Conservation (phyloP, 202 grass and related monocot species). For the Musa balbisiana region DNA sequence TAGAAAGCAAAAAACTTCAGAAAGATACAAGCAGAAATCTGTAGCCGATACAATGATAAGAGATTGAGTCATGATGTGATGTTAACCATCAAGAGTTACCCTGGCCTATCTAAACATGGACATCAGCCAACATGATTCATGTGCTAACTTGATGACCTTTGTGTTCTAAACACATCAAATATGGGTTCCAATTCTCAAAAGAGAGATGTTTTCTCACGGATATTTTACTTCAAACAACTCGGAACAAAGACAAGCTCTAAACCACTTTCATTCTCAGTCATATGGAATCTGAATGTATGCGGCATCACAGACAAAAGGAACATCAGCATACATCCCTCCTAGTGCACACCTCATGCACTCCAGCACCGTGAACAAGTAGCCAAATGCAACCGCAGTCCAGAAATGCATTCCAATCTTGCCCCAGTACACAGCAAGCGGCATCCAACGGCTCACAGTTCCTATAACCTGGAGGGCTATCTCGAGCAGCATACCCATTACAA, state of each 20-base stretch:
- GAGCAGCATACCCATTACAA: constrained; percentile 74
- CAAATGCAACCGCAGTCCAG: constrained; percentile 65
- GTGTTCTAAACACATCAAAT: too few species aligned
- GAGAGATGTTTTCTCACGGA: too few species aligned
- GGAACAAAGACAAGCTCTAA: background rate
- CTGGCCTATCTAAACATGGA: too few species aligned
- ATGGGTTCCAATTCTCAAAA: too few species aligned
- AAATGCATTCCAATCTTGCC: constrained; percentile 68
- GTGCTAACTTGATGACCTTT: too few species aligned
- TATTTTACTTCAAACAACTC: too few species aligned
- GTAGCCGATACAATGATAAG: too few species aligned
- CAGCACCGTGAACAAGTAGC: constrained; percentile 60
- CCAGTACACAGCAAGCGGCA: constrained; percentile 55
- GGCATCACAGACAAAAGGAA: constrained; percentile 67
- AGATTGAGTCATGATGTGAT: too few species aligned
- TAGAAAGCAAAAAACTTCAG: too few species aligned
- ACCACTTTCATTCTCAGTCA: background rate
- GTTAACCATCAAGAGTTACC: too few species aligned
- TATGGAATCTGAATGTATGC: constrained; percentile 52
- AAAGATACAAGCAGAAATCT: too few species aligned
- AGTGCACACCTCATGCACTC: constrained; percentile 71
- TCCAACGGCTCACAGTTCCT: constrained; percentile 48
- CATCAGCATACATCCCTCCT: constrained; percentile 44
- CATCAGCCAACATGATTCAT: too few species aligned
- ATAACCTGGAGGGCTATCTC: constrained; percentile 66